Conservation (phyloP, 176 grass and related monocot species). For the Carex parvula region DNA sequence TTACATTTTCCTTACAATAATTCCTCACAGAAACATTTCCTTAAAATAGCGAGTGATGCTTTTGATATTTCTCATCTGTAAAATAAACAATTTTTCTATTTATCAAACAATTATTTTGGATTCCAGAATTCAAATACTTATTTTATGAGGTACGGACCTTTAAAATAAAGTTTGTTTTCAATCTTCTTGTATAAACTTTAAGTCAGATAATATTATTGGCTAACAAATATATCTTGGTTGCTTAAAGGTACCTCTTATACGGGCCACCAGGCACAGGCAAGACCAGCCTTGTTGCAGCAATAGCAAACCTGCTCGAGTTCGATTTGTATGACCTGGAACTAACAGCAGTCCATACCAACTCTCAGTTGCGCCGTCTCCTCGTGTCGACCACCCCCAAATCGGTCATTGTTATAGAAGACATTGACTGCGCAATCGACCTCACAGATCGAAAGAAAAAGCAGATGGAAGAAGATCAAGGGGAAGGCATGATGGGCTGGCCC, state of each 20-base stretch:
- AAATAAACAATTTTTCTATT: background rate
- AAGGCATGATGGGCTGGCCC: background rate
- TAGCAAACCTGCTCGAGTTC: constrained; percentile 86
- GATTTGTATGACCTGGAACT: constrained; percentile 89
- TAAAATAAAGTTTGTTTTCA: background rate
- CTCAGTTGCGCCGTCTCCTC: constrained; percentile 57
- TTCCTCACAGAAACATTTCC: background rate
- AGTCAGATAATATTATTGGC: background rate
- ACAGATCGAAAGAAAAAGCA: constrained; percentile 43
- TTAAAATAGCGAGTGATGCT: background rate
- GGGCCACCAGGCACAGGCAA: constrained; percentile 80
- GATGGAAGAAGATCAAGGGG: background rate
- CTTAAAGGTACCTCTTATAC: constrained; percentile 55
- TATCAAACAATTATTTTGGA: background rate
- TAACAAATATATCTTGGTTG: background rate
- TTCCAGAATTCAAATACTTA: background rate
- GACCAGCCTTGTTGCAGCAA: constrained; percentile 78
- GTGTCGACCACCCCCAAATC: constrained; percentile 65
- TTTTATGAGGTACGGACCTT: background rate
- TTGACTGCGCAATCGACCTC: constrained; percentile 72
- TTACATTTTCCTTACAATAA: background rate
- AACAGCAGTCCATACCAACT: constrained; percentile 61
- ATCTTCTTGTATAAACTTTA: background rate
- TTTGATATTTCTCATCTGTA: background rate
- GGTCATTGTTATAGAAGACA: constrained; percentile 72